Conservation (phyloP, 2,329 filamentous ascomycete genomes). For the Microdochium paspali region DNA sequence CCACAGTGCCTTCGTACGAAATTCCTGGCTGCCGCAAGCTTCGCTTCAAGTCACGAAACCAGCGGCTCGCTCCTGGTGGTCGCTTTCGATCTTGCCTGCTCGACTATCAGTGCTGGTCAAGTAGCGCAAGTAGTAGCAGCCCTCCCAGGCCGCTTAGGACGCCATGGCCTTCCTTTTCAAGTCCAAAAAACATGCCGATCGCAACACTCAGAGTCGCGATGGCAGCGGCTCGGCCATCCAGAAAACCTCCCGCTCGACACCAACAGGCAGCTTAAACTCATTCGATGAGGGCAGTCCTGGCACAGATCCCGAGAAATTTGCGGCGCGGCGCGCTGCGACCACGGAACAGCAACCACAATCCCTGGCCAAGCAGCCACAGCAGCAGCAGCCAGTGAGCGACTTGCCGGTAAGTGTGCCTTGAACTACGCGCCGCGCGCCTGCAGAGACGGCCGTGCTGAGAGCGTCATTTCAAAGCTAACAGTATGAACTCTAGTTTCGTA, state of each 20-base stretch:
- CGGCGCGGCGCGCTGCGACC: constrained; percentile 44
- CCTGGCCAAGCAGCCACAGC: constrained; percentile 40
- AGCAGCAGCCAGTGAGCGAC: constrained; percentile 21
- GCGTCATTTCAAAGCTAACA: background rate
- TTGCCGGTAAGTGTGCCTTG: constrained; percentile 28
- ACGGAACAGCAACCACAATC: constrained; percentile 36
- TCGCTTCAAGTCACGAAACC: too few relatives aligned
- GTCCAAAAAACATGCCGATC: constrained; percentile 67
- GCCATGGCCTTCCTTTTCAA: constrained; percentile 78
- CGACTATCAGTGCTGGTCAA: too few relatives aligned
- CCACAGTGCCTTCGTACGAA: background rate
- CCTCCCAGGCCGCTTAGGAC: constrained; percentile 25
- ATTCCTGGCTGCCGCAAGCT: too few relatives aligned
- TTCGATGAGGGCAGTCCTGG: constrained; percentile 51
- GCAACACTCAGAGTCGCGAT: constrained; percentile 46
- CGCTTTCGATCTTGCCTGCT: too few relatives aligned
- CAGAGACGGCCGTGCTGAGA: background rate
- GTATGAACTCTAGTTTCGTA: constrained; percentile 36
- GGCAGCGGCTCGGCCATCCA: constrained; percentile 39
- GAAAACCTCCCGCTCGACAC: constrained; percentile 56
- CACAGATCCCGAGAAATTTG: constrained; percentile 51
- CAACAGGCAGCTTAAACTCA: constrained; percentile 71
- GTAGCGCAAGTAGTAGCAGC: too few relatives aligned
- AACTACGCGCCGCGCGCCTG: background rate
- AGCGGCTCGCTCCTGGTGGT: too few relatives aligned